Conservation (phyloP, 352 stramenopile species). For the Phytopythium mirpurense region DNA sequence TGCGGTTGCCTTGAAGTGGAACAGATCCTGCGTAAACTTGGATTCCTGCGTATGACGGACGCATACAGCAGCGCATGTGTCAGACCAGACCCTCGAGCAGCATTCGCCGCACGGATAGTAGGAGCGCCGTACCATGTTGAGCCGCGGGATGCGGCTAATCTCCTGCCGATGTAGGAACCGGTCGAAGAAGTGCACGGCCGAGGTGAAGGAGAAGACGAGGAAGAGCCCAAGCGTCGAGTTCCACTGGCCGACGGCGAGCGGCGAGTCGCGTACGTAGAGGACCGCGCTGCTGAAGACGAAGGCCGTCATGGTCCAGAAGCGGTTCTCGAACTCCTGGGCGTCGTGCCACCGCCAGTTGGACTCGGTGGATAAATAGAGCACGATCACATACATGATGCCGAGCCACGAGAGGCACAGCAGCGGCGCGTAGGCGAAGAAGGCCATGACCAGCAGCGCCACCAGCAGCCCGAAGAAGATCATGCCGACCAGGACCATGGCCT, state of each 20-base stretch:
- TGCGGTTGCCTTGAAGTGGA: constrained; percentile 77
- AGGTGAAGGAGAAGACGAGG: constrained; percentile 76
- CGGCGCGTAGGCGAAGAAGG: constrained; percentile 78
- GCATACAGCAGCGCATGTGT: constrained; percentile 3
- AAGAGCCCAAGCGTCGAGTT: constrained; percentile 68
- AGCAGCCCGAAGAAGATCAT: constrained; percentile 66
- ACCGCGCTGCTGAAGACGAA: constrained; percentile 90
- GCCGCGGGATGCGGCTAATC: constrained; percentile 52
- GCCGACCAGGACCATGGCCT: constrained; percentile 62
- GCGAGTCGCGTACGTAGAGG: constrained; percentile 94
- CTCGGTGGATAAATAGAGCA: constrained; percentile 76
- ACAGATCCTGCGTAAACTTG: constrained; percentile 65
- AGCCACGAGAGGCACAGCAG: constrained; percentile 77
- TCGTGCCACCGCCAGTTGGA: constrained; percentile 85
- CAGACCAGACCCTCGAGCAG: not conserved
- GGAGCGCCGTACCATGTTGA: constrained; percentile 34
- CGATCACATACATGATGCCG: constrained; percentile 79
- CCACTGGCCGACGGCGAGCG: constrained; percentile 72
- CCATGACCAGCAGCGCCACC: constrained; percentile 61
- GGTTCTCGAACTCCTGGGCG: constrained; percentile 95
- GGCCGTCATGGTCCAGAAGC: constrained; percentile 95
- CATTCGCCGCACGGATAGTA: not conserved
- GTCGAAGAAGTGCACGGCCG: constrained; percentile 78
- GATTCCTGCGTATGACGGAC: constrained; percentile 17
- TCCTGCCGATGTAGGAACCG: constrained; percentile 71